Base-by-base conservation (phyloP, 2,329 filamentous ascomycete genomes). In the Davidsoniella neocaledoniae region DNA sequence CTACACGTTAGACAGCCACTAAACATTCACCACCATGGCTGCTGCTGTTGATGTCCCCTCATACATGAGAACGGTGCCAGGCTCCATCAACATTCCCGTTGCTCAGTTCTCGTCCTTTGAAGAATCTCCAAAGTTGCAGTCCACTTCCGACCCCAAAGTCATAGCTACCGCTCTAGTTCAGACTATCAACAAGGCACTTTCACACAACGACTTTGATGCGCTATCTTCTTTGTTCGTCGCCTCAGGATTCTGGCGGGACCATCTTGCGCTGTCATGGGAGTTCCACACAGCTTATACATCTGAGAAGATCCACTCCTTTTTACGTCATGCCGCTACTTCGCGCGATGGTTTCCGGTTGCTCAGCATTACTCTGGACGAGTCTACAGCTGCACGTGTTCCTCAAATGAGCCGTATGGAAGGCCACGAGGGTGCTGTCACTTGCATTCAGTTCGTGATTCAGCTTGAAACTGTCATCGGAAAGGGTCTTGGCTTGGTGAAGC, bases 211-310 rank as follows among this genome's bases (percentile, higher is more conserved):
- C 47, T 57, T 64, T 40, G 37, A 54, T 2, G 56, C 57, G 1
- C 40, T 70, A 0, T 57, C 65, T 0, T 49, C 55, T 1, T 60
- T 74, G 3, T 70, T 76, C 43, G 56, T 57, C 23, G 52, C 55
- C 2, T 62, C 70, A 17, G 69, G 71, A 50, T 76, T 68, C 60
- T 79, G 74, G 76, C 68, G 75, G 7, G 76, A 79, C 55, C 72
- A 77, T 41, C 62, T 79, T 0, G 69, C 68, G 17, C 58, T 79
- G 1, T 68, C 72, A 0, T 79, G 74, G 75, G 68, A 71, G 39
- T 69, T 75, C 43, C 70, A 67, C 50, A 76, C 71, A 2, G 57
- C 73, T 1, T 64, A 72, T n/a, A 66, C 68, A 0, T 60, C 64
- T 0, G 55, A 58, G 0, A 60, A 62, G 23, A 67, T 76, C 37